Evolutionary conservation across 129 eudicot species (phyloP).

Genomic region (Kitagawia praeruptora): DNA sequence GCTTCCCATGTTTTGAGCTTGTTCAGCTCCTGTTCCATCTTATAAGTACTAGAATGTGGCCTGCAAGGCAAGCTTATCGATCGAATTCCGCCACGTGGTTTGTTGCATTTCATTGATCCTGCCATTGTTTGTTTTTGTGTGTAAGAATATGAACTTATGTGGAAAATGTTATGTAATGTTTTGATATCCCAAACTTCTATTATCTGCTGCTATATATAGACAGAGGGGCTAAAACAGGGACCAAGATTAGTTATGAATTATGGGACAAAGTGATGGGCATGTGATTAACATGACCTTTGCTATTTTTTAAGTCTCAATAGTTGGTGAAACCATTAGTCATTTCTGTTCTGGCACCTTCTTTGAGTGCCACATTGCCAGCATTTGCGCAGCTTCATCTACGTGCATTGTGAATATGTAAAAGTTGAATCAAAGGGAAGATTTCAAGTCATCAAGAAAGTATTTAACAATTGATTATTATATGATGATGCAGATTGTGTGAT

Average conservation of each 20-base stretch:
- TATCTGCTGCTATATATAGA: background rate
- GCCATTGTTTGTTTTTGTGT: slow-evolving; percentile 16
- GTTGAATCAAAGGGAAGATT: background rate
- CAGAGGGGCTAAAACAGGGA: background rate
- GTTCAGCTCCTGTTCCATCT: slow-evolving; percentile 18
- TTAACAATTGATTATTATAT: background rate
- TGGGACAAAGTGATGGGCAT: slow-evolving; percentile 5
- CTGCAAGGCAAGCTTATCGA: slow-evolving; percentile 36
- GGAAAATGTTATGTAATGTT: background rate
- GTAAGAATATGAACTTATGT: background rate
- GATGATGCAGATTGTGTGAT: slow-evolving; percentile 8
- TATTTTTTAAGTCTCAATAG: background rate
- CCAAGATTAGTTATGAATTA: background rate
- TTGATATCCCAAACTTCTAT: slow-evolving; percentile 1
- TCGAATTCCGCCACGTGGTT: slow-evolving; percentile 9
- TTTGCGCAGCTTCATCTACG: background rate
- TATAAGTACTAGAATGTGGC: slow-evolving; percentile 25
- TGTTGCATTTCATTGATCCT: slow-evolving; percentile 15
- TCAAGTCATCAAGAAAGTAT: slow-evolving; percentile 5
- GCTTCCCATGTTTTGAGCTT: slow-evolving; percentile 27
- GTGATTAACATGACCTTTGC: slow-evolving; percentile 2
- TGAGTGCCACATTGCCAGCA: slow-evolving; percentile 4
- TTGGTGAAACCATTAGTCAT: background rate
- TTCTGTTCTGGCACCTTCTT: background rate
- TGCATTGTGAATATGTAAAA: background rate